These are phyloP conservation scores for Allodekkera sacchari DNA, from an alignment of 805 yeast genomes.

Conservation along the genomic window DNA sequence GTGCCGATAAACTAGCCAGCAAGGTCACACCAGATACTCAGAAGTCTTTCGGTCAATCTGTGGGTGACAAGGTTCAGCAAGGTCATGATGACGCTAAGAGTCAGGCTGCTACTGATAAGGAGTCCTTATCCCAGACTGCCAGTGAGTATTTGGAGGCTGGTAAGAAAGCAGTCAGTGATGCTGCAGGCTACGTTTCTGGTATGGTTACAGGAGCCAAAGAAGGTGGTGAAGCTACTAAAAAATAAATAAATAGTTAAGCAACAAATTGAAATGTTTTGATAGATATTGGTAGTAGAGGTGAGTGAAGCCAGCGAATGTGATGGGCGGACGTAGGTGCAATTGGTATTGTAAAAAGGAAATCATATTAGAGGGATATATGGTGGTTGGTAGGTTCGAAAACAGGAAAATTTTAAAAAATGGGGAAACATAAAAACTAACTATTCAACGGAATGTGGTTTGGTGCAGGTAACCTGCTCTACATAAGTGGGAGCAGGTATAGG, in stretches of 20 bases:
- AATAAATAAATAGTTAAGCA: constrained; percentile 4
- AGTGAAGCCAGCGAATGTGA: too few relatives aligned
- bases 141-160: constrained; percentile 37
- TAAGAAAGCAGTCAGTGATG: constrained; percentile 38
- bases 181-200: constrained; percentile 53
- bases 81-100: constrained; percentile 32
- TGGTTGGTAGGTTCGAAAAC: too few relatives aligned
- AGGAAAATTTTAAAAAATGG: too few relatives aligned
- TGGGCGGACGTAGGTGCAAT: too few relatives aligned
- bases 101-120: constrained; percentile 1
- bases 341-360: too few relatives aligned
- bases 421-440: too few relatives aligned
- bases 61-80: constrained; percentile 33
- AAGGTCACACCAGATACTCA: constrained; percentile 53
- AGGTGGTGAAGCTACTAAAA: constrained; percentile 21
- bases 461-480: too few relatives aligned
- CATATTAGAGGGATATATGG: too few relatives aligned
- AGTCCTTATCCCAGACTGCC: constrained; percentile 27
- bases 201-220: constrained; percentile 49
- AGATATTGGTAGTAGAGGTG: background rate
- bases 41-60: constrained; percentile 62
- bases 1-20: constrained; percentile 56
- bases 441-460: too few relatives aligned
- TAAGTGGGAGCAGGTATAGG: too few relatives aligned
- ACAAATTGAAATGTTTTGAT: background rate